phyloP scores from a whole-genome alignment of 176 grass and related monocot genomes.

The Oryza meridionalis region DNA sequence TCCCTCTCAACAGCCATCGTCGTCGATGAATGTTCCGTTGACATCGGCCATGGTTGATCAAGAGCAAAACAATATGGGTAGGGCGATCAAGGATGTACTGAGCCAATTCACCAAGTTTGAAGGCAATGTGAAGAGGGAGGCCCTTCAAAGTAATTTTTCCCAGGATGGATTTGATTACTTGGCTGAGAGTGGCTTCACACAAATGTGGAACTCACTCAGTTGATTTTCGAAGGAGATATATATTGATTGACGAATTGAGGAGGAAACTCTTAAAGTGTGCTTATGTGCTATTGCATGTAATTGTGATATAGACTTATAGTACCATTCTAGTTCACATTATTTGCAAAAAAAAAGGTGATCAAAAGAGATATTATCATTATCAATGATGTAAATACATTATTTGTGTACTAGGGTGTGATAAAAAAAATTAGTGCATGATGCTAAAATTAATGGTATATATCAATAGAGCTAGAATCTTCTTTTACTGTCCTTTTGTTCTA shows the following conservation, averaged over 20 bases:
- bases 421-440: not conserved
- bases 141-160: constrained; percentile 43
- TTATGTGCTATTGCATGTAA: constrained; percentile 54
- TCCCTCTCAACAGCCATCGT: constrained; percentile 35
- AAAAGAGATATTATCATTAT: constrained; percentile 4
- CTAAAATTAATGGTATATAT: not conserved
- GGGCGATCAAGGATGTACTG: constrained; percentile 54
- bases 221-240: constrained; percentile 39
- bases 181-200: constrained; percentile 64
- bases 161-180: constrained; percentile 76
- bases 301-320: constrained; percentile 8
- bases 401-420: constrained; percentile 42
- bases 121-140: constrained; percentile 66
- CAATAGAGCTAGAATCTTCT: not conserved
- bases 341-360: constrained; percentile 9
- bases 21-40: constrained; percentile 31
- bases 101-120: constrained; percentile 72
- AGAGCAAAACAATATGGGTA: constrained; percentile 38
- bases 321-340: constrained; percentile 38
- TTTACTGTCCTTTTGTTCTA: no score
- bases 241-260: constrained; percentile 30
- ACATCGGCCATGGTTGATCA: constrained; percentile 34
- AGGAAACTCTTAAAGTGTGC: constrained; percentile 29
- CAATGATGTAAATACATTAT: constrained; percentile 56
- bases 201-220: constrained; percentile 73